Evolutionary conservation across 805 yeast species (phyloP), one percentile per base, ranked within the genome.

Genomic region (Brettanomyces custersianus): DNA sequence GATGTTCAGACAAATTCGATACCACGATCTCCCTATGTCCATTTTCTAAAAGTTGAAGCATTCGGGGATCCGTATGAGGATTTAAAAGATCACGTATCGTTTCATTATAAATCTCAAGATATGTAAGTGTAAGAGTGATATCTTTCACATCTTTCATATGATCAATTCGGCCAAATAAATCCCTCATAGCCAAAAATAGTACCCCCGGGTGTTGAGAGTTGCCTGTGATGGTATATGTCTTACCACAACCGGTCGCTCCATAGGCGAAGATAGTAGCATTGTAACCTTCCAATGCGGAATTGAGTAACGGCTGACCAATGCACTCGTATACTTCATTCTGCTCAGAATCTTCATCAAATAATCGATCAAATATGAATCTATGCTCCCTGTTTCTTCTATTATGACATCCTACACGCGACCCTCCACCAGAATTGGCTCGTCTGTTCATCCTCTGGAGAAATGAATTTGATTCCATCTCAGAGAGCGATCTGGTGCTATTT

Each of bases 191-290:
- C 29, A 79, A 59, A 47, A 78, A 83, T 0, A 86, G 80, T 11
- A 88, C 72, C 0, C 95, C 96, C 0, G 95, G 95, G 19, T 70
- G 60, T 2, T 71, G 71, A 0, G 76, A 68, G 0, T 78, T 70
- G 0, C 96, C 96, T 52, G 80, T 72, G 22, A 88, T 82, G 0
- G 97, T 88, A 54, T 81, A 86, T 0, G 96, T 88, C 53, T 88
- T 88, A n/a, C 97, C 97, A 57, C 96, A 88, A 0, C 97, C 97
- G 0, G 97, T 88, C 20, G 97, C 94, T 1, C 97, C 97, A 54
- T 88, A 88, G 1, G 97, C 96, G 63, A 88, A 88, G 0, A 88
- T 85, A 0, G 96, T 86, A 5, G 95, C 80, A 54, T 90, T 87
- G 57, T 65, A 84, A 1, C 96, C 97, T 42, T 83, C 92, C 29